Percentiles rank a stretch among this genome's conserved stretches.
Evolutionary conservation across 495 filamentous ascomycete genomes (phyloP).

Genomic region (Lepidopterella palustris): DNA sequence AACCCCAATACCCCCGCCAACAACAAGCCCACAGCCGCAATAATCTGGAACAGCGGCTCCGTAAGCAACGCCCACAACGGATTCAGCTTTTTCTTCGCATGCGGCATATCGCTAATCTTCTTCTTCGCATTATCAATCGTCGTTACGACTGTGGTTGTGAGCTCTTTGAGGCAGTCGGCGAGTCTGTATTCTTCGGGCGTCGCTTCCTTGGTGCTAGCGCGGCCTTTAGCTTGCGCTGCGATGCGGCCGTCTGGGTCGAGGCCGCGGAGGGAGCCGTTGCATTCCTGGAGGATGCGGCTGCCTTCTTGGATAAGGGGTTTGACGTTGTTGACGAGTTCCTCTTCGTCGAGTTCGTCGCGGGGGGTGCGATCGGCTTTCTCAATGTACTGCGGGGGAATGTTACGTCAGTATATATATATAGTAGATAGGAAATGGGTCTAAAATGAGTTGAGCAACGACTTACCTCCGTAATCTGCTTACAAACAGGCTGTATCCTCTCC

Average conservation of each 20-base stretch:
- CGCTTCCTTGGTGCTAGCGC: slow-evolving; percentile 71
- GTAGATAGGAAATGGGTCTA: too few species aligned
- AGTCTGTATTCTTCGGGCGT: slow-evolving; percentile 80
- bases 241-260: slow-evolving; percentile 86
- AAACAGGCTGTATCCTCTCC: slow-evolving; percentile 75
- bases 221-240: slow-evolving; percentile 77
- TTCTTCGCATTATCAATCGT: slow-evolving; percentile 84
- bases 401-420: slow-evolving; percentile 15
- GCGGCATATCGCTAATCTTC: slow-evolving; percentile 83
- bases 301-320: slow-evolving; percentile 84
- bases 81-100: slow-evolving; percentile 89
- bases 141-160: slow-evolving; percentile 54
- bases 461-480: slow-evolving; percentile 82
- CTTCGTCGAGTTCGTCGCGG: slow-evolving; percentile 89
- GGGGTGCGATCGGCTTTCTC: slow-evolving; percentile 74
- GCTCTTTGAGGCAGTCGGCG: slow-evolving; percentile 75
- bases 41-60: slow-evolving; percentile 86
- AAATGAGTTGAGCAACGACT: slow-evolving; percentile 27
- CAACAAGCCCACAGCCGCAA: slow-evolving; percentile 82
- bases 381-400: slow-evolving; percentile 57
- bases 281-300: slow-evolving; percentile 72
- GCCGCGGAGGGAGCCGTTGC: slow-evolving; percentile 82
- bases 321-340: slow-evolving; percentile 76
- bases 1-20: slow-evolving; percentile 75
- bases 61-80: slow-evolving; percentile 77